Conservation (phyloP, 495 filamentous ascomycete species). For the Pseudevernia furfuracea region DNA sequence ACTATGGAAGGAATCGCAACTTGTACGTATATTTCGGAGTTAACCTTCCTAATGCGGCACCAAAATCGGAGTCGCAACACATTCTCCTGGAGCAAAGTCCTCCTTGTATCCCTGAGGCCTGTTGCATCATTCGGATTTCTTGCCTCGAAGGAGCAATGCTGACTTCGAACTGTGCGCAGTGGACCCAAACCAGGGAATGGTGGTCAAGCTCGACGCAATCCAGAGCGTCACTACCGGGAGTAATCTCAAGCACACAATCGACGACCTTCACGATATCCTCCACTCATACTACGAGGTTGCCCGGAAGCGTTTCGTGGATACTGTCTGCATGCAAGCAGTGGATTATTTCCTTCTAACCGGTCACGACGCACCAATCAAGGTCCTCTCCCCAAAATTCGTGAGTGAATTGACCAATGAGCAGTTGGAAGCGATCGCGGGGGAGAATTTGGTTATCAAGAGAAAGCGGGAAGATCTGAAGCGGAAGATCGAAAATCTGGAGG, state of each 20-base stretch:
- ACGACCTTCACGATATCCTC: conserved; percentile 53
- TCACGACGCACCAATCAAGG: conserved; percentile 28
- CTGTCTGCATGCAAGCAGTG: conserved; percentile 39
- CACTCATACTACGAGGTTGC: conserved; percentile 54
- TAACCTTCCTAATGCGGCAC: neutral
- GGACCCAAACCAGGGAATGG: conserved; percentile 14
- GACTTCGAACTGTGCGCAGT: neutral
- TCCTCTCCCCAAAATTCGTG: conserved; percentile 35
- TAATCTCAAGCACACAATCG: conserved; percentile 39
- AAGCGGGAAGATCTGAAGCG: conserved; percentile 33
- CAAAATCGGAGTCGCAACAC: neutral
- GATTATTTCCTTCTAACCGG: conserved; percentile 34
- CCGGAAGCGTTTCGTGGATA: conserved; percentile 49
- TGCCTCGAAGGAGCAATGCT: neutral
- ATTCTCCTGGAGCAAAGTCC: neutral
- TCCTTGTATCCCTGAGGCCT: neutral
- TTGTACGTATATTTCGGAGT: neutral
- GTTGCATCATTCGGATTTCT: neutral
- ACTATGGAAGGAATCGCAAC: conserved; percentile 16
- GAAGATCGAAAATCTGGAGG: conserved; percentile 38
- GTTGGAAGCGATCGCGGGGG: conserved; percentile 41
- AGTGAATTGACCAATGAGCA: conserved; percentile 32
- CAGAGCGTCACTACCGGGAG: conserved; percentile 5
- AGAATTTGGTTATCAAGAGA: conserved; percentile 30
- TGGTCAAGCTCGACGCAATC: conserved; percentile 26